Evolutionary conservation across 805 yeast species (phyloP).

Genomic region (Alloascoidea africana): DNA sequence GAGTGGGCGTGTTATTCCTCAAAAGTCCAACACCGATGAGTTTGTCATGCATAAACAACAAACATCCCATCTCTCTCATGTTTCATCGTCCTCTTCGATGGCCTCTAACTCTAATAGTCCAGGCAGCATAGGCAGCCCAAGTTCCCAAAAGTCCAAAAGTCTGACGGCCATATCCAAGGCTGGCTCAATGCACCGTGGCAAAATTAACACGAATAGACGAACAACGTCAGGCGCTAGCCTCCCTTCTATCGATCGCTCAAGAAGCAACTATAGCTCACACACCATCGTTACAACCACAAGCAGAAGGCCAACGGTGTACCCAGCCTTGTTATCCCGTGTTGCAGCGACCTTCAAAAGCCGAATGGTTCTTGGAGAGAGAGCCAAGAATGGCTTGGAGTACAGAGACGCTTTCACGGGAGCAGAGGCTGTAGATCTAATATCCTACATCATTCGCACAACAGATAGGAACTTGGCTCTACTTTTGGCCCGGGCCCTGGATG

Average conservation of each 20-base stretch:
- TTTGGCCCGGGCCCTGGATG: slow-evolving; percentile 83
- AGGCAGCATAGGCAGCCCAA: too few species aligned
- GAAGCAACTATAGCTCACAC: too few species aligned
- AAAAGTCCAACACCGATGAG: too few species aligned
- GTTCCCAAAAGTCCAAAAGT: too few species aligned
- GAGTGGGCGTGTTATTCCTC: neutral
- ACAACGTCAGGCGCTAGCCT: neutral
- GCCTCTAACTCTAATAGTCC: too few species aligned
- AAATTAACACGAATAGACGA: too few species aligned
- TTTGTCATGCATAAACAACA: too few species aligned
- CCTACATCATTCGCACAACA: slow-evolving; percentile 72
- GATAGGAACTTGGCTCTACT: slow-evolving; percentile 84
- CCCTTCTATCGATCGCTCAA: neutral
- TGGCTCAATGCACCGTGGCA: too few species aligned
- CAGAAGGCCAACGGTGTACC: slow-evolving; percentile 62
- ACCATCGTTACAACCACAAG: slow-evolving; percentile 33
- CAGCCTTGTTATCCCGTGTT: slow-evolving; percentile 78
- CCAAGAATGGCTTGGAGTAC: slow-evolving; percentile 82
- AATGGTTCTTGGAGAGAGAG: slow-evolving; percentile 57
- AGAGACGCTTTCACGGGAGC: slow-evolving; percentile 89
- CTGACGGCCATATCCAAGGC: too few species aligned
- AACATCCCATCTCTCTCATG: too few species aligned
- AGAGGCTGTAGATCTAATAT: slow-evolving; percentile 85
- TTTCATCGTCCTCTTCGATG: too few species aligned
- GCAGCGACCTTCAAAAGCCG: slow-evolving; percentile 63